A percentile compares a stretch with the other conserved stretches of the same genome.
Evolutionary conservation across 2,329 filamentous ascomycete genomes (phyloP).

Genomic region (Cordyceps cicadae): DNA sequence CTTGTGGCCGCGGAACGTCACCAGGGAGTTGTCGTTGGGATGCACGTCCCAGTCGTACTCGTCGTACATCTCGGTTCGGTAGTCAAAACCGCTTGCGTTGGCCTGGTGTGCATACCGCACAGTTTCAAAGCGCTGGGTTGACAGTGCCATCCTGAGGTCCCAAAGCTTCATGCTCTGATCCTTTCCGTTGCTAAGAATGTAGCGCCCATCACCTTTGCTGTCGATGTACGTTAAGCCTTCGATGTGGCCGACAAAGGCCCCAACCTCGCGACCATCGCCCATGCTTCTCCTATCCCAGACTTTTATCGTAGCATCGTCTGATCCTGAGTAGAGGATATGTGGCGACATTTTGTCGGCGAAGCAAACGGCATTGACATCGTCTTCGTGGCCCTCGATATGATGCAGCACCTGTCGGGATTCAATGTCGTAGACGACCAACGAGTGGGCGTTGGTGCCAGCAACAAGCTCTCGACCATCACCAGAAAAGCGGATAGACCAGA

Average conservation of each 20-base stretch:
- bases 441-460: constrained; percentile 71
- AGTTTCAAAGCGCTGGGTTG: constrained; percentile 52
- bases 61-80: constrained; percentile 60
- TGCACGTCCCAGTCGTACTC: constrained; percentile 50
- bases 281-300: constrained; percentile 95
- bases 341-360: constrained; percentile 84
- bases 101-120: constrained; percentile 49
- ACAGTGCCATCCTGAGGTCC: constrained; percentile 87
- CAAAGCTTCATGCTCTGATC: constrained; percentile 97
- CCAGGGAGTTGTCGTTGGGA: constrained; percentile 82
- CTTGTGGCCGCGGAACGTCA: constrained; percentile 85
- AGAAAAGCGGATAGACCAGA: constrained; percentile 89
- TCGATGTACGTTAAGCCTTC: constrained; percentile 62
- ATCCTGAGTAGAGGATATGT: constrained; percentile 92
- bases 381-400: constrained; percentile 65
- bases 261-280: constrained; percentile 66
- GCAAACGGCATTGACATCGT: constrained; percentile 95
- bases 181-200: constrained; percentile 89
- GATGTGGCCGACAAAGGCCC: constrained; percentile 58
- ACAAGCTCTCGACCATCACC: constrained; percentile 87
- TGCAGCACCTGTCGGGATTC: constrained; percentile 70
- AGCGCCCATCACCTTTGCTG: constrained; percentile 63
- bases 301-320: constrained; percentile 87
- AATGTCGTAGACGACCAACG: constrained; percentile 87
- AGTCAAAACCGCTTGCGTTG: constrained; percentile 58